Conservation (phyloP, 495 filamentous ascomycete genomes). For the Hyaloscypha finlandica region DNA sequence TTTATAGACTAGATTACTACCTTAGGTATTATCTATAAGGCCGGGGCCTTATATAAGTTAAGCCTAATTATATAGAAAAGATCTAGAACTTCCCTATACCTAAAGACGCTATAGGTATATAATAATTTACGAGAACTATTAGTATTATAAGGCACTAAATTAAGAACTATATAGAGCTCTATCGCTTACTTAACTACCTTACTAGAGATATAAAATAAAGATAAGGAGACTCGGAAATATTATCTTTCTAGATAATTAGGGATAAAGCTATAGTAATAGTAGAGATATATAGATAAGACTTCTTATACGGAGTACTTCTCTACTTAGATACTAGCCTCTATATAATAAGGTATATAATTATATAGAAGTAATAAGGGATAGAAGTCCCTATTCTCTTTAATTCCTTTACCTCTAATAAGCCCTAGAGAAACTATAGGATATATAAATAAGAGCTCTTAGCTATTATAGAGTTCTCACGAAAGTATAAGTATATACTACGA, state of each 20-base stretch:
- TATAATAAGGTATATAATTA: background rate
- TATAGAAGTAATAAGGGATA: background rate
- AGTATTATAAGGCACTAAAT: background rate
- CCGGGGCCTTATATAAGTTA: background rate
- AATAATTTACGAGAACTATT: background rate
- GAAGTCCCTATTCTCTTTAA: background rate
- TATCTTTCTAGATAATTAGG: too few species aligned
- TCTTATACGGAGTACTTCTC: too few species aligned
- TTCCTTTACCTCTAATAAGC: background rate
- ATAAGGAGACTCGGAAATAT: too few species aligned
- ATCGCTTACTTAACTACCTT: background rate
- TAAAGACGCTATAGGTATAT: background rate
- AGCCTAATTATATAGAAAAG: background rate
- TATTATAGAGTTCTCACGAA: background rate
- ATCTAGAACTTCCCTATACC: background rate
- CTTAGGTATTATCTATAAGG: background rate
- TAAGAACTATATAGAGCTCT: background rate
- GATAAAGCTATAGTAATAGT: too few species aligned
- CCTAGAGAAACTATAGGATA: background rate
- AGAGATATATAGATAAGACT: too few species aligned
- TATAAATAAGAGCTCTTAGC: too few species aligned
- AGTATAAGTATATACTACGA: background rate
- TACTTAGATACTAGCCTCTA: too few species aligned
- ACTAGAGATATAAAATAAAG: background rate
- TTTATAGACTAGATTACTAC: background rate